phyloP scores from a whole-genome alignment of 495 filamentous ascomycete species.

The Penicillium goetzii region DNA sequence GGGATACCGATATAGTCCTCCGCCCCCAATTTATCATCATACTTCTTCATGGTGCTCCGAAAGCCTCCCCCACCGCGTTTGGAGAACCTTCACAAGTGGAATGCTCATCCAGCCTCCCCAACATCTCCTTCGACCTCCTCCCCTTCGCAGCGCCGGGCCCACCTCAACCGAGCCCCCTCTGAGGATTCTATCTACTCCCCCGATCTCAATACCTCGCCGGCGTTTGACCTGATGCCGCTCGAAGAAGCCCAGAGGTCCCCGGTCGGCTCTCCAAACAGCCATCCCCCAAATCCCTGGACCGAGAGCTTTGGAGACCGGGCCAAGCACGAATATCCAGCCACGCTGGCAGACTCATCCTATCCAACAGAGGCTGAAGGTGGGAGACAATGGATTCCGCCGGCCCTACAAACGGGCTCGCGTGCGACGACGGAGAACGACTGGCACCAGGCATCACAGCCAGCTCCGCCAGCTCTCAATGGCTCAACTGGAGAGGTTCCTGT shows the following conservation, averaged over 20 bases:
- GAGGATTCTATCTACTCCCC: constrained; percentile 48
- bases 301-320: constrained; percentile 36
- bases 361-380: constrained; percentile 14
- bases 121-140: constrained; percentile 38
- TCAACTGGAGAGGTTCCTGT: constrained; percentile 36
- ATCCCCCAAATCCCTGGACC: constrained; percentile 40
- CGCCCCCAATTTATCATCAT: background rate
- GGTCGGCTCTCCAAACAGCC: constrained; percentile 35
- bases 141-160: constrained; percentile 36
- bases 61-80: constrained; percentile 51
- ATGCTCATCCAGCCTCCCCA: constrained; percentile 35
- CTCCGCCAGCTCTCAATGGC: constrained; percentile 9
- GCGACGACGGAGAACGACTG: constrained; percentile 33
- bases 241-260: constrained; percentile 51
- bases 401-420: constrained; percentile 34
- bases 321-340: constrained; percentile 16
- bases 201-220: constrained; percentile 49
- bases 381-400: constrained; percentile 27
- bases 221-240: constrained; percentile 49
- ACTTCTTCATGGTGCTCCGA: constrained; percentile 52
- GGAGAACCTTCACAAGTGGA: constrained; percentile 41
- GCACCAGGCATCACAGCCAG: constrained; percentile 14
- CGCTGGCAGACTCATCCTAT: constrained; percentile 9
- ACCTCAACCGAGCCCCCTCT: constrained; percentile 37
- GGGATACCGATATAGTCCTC: background rate